Base-by-base conservation (phyloP, 768 basidiomycete species). In the Exsudoporus frostii region DNA sequence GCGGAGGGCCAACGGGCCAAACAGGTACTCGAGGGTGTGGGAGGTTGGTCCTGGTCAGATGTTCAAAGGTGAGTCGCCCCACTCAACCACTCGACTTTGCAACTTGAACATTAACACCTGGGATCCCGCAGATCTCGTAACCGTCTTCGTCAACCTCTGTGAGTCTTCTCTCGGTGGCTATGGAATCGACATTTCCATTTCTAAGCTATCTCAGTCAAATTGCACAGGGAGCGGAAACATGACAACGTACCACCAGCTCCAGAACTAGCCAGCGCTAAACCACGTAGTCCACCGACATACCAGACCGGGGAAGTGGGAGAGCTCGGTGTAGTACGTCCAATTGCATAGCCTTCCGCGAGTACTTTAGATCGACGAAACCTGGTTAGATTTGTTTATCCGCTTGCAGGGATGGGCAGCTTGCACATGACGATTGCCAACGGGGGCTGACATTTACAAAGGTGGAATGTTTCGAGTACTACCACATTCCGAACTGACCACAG, bases 381-480 rank as follows among this genome's bases (percentile, higher is more conserved):
- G 3, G 0, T 13, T 17, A 68, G 65, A 60, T 70, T 10, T 70
- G 58, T 36, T 32, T 70, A 19, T 65, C 65, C 0, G 63, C 67
- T 6, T 68, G 66, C 41, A 58, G 59, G 11, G 66, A 70, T n/a
- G 45, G 44, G 13, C 64, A 68, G 5, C 4, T 39, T 19, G 66
- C 68, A 6, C 53, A 57, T 14, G 67, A 68, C 37, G 64, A 68
- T 36, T 36, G 51, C 13, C 43, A 47, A 41, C 55, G 36, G 29
- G 47, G 34, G 24, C 13, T 54, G 10, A 67, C 67, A 8, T 65
- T 67, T 34, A 67, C 66, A 14, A 65, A 59, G 65, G 66, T 67
- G 17, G 4, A 7, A 7, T n/a, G 0, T 42, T 24, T 33, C 10
- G 17, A n/a, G 5, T n/a, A 25, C n/a, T 7, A 22, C n/a, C 27